These are phyloP conservation scores for Termitomyces sp. DNA, from an alignment of 768 basidiomycete species.

Conservation along the genomic window DNA sequence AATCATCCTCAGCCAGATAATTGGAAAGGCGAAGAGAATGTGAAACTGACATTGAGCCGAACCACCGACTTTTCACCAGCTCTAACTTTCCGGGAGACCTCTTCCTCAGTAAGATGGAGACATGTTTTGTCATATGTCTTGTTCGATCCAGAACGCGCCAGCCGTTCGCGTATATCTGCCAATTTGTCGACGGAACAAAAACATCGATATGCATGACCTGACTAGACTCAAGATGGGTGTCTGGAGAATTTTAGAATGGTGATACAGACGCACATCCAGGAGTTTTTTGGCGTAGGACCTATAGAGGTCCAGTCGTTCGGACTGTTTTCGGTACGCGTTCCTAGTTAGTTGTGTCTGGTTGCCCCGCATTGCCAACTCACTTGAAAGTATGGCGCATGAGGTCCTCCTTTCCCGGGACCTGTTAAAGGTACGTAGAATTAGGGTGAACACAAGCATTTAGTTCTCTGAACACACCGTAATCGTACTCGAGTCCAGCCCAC, in stretches of 20 bases:
- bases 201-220: conserved; percentile 89
- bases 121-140: conserved; percentile 88
- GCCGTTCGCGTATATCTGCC: conserved; percentile 58
- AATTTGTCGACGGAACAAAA: conserved; percentile 84
- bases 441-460: neutral
- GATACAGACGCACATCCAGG: conserved; percentile 54
- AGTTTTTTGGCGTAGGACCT: conserved; percentile 67
- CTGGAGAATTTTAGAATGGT: neutral
- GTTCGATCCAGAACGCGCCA: conserved; percentile 72
- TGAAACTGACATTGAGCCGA: conserved; percentile 73
- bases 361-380: conserved; percentile 31
- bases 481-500: conserved; percentile 92
- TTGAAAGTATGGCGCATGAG: conserved; percentile 85
- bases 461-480: conserved; percentile 62
- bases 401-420: conserved; percentile 80
- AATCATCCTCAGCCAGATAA: neutral
- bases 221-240: conserved; percentile 37
- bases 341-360: neutral
- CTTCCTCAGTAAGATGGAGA: conserved; percentile 82
- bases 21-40: neutral
- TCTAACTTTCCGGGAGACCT: conserved; percentile 67
- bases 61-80: conserved; percentile 80
- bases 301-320: conserved; percentile 87
- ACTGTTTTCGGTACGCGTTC: conserved; percentile 61
- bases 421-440: conserved; percentile 2